A percentile compares a stretch with the other conserved stretches of the same genome.
Conservation (phyloP, 169 alveolate genomes). For the Eimeria zaria region DNA sequence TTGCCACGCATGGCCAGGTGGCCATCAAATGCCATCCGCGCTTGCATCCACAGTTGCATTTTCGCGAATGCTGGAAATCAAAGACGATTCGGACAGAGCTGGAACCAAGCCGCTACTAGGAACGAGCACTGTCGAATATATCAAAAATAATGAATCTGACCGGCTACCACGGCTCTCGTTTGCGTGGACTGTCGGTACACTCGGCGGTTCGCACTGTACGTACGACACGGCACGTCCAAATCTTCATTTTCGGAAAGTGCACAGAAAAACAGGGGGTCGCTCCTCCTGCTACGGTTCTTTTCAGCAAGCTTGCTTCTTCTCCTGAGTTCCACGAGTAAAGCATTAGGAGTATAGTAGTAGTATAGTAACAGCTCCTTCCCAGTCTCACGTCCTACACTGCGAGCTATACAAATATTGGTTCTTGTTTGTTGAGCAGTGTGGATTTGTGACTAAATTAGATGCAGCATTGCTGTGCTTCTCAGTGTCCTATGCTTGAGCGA, state of each 20-base stretch:
- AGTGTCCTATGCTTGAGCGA: background rate
- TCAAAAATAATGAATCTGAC: constrained; percentile 51
- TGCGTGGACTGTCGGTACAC: constrained; percentile 47
- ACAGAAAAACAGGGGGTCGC: background rate
- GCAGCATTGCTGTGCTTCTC: background rate
- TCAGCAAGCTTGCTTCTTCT: background rate
- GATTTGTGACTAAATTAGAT: background rate
- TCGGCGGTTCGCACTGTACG: background rate
- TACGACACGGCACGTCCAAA: background rate
- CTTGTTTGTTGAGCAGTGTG: background rate
- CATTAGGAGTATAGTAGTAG: too few relatives aligned
- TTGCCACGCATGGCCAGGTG: constrained; percentile 72
- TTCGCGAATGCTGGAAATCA: background rate
- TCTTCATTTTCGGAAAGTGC: background rate
- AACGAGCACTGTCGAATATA: background rate
- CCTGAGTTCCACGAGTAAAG: too few relatives aligned
- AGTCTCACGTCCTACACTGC: background rate
- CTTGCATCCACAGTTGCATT: constrained; percentile 75
- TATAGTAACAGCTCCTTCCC: too few relatives aligned
- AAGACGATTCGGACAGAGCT: background rate
- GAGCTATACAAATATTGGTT: background rate
- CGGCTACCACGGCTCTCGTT: background rate
- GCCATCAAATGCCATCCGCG: constrained; percentile 61
- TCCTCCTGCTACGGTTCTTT: background rate
- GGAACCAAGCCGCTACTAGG: background rate